A percentile compares a stretch with the other conserved stretches of the same genome.
Conservation (phyloP, 805 yeast genomes). For the Priceomyces medius region DNA sequence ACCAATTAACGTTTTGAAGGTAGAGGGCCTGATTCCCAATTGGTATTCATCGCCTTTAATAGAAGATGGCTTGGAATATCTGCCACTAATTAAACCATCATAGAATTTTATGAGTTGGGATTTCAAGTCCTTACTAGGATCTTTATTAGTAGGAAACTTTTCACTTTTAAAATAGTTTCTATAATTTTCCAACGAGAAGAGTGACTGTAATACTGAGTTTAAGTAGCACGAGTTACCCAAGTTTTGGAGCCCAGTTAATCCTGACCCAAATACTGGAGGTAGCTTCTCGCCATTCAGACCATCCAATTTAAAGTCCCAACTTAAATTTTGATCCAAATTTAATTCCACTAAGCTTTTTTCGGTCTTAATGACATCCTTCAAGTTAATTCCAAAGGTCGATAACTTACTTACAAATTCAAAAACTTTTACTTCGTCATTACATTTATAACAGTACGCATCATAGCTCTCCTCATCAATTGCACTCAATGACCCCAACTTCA, state of each 20-base stretch:
- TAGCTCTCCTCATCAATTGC: slow-evolving; percentile 55
- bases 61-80: slow-evolving; percentile 61
- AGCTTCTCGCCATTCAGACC: slow-evolving; percentile 66
- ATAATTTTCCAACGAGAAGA: slow-evolving; percentile 48
- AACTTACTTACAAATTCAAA: slow-evolving; percentile 52
- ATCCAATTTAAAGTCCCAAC: slow-evolving; percentile 88
- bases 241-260: slow-evolving; percentile 81
- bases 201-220: slow-evolving; percentile 73
- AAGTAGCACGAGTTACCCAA: slow-evolving; percentile 92
- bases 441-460: slow-evolving; percentile 84
- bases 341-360: slow-evolving; percentile 87
- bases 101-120: slow-evolving; percentile 77
- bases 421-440: slow-evolving; percentile 86
- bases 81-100: slow-evolving; percentile 75
- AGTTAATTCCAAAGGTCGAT: slow-evolving; percentile 65
- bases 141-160: slow-evolving; percentile 28
- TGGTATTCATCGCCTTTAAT: slow-evolving; percentile 54
- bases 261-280: slow-evolving; percentile 68
- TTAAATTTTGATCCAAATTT: slow-evolving; percentile 87
- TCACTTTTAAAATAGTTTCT: slow-evolving; percentile 39
- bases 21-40: slow-evolving; percentile 71
- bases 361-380: slow-evolving; percentile 56
- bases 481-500: slow-evolving; percentile 86
- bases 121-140: slow-evolving; percentile 65
- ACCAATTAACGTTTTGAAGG: slow-evolving; percentile 77